Base-by-base conservation (phyloP, 2,329 filamentous ascomycete genomes). In the Zelopaecilomyces penicillatus region DNA sequence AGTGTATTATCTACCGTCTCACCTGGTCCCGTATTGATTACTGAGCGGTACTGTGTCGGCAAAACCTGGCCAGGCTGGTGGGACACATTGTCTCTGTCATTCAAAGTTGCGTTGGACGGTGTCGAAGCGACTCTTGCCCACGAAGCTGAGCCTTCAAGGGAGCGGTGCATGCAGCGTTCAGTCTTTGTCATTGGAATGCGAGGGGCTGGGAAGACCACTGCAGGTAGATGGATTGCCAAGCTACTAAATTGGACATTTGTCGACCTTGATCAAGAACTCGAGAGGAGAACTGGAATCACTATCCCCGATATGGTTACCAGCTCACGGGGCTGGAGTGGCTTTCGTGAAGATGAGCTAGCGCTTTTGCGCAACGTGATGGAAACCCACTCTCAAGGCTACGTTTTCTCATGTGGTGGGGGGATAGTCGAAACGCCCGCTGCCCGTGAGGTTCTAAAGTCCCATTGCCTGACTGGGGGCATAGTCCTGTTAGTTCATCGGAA, bases 21-120 rank as follows among this genome's bases (percentile, higher is more conserved):
- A 0, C 83, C 86, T 1, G 65, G 78, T 6, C 76, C 87, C 1
- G 84, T 88, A 0, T 67, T 95, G 11, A 81, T 98, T 42, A 76
- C 87, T 2, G 93, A 98, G 62, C 85, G 89, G 48, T 89, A 95
- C 57, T 98, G 93, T 61, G 87, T 88, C 3, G 90, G 86, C 35
- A 98, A 98, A 73, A 98, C 93, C 3, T 98, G 93, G 93, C 93
- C 93, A 0, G 93, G 91, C 7, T 98, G 93, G 88, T 98, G 93
- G 93, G 93, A 98, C 64, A 80, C 83, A 12, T 68, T 97, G 45
- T 82, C 83, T 26, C 80, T 85, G 53, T 77, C 80, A 10, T 98
- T 96, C 70, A 74, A 81, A 31, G 85, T 86, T 29, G 67, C 75
- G 29, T 70, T 97, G n/a, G 77, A 83, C 48, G 93, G 93, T 9